Evolutionary conservation across 805 yeast genomes (phyloP).

Genomic region (Metschnikowia amazonensis): DNA sequence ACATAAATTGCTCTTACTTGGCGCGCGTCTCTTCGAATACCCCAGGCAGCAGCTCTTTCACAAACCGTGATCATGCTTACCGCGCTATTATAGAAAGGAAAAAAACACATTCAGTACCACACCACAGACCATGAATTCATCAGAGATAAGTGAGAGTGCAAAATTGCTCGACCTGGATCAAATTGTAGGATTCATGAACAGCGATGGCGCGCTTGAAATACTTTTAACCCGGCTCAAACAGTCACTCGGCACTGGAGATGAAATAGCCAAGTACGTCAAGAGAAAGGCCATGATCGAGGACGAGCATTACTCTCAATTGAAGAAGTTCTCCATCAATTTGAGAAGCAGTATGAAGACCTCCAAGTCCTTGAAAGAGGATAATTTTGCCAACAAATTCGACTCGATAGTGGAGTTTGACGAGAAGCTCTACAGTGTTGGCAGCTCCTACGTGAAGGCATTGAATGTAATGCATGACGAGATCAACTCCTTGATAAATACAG

Average conservation of each 20-base stretch:
- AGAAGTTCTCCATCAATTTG: conserved; percentile 62
- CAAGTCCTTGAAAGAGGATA: conserved; percentile 50
- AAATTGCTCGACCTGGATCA: conserved; percentile 32
- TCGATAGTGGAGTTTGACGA: conserved; percentile 76
- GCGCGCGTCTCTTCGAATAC: conserved; percentile 1
- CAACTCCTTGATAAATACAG: conserved; percentile 61
- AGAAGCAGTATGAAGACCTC: conserved; percentile 45
- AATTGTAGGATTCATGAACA: conserved; percentile 49
- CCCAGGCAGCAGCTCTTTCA: neutral
- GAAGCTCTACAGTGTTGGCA: conserved; percentile 61
- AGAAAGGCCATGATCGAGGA: conserved; percentile 76
- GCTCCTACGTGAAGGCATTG: conserved; percentile 73
- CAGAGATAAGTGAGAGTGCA: conserved; percentile 12
- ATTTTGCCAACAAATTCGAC: conserved; percentile 64
- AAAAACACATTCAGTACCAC: neutral
- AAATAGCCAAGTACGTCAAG: conserved; percentile 72
- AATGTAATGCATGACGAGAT: conserved; percentile 85
- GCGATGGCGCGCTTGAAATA: conserved; percentile 76
- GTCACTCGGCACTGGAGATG: conserved; percentile 78
- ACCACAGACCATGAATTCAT: neutral
- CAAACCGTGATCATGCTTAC: neutral
- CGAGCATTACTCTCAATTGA: conserved; percentile 70
- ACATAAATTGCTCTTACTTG: neutral
- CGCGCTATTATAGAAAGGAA: neutral
- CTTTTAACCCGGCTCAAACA: conserved; percentile 72